phyloP scores from a whole-genome alignment of 2,329 filamentous ascomycete genomes.

The Ramularia endophylla region DNA sequence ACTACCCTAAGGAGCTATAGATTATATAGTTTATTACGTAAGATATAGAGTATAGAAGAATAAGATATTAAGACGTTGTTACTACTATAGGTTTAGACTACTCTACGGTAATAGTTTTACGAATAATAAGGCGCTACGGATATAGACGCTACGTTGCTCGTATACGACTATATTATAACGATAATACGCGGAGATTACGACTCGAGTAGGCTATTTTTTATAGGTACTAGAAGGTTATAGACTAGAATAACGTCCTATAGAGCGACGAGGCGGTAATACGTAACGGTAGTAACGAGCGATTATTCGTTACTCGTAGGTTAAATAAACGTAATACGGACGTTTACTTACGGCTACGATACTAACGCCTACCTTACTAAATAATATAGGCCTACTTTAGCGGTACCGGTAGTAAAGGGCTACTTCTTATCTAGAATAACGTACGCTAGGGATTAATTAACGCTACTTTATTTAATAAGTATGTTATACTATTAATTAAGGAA shows the following conservation, averaged over 20 bases:
- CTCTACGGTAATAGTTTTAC: background rate
- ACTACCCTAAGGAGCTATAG: background rate
- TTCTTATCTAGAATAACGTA: constrained; percentile 1
- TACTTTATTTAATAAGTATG: background rate
- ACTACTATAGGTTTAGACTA: background rate
- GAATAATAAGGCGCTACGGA: background rate
- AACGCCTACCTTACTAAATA: constrained; percentile 2
- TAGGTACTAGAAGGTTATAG: background rate
- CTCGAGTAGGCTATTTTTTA: background rate
- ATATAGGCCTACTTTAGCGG: constrained; percentile 1
- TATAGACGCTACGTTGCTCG: background rate
- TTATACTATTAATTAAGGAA: background rate
- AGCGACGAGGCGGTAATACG: background rate
- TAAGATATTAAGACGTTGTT: background rate
- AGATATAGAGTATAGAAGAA: background rate
- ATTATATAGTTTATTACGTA: background rate
- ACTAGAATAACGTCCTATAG: constrained; percentile 1
- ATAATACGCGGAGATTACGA: background rate
- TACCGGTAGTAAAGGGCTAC: background rate
- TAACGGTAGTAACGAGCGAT: background rate
- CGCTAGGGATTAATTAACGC: background rate
- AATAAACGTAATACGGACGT: background rate
- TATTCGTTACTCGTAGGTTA: background rate
- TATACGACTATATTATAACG: background rate
- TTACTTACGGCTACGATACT: background rate